These are phyloP conservation scores for Phanerochaete carnosa DNA, from an alignment of 768 basidiomycete species.

Conservation along the genomic window DNA sequence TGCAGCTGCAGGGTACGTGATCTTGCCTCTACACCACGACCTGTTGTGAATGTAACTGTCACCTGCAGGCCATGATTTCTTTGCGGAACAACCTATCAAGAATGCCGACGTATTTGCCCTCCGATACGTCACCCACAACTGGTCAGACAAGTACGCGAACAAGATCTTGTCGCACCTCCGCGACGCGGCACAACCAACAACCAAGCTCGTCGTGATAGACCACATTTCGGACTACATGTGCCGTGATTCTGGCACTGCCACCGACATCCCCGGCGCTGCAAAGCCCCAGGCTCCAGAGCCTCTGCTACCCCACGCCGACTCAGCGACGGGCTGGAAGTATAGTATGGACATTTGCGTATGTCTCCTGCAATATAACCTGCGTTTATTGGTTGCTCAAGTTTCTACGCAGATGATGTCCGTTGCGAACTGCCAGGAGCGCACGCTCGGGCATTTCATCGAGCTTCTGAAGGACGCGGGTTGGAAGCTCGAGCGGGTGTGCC, in stretches of 20 bases:
- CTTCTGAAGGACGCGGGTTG: slow-evolving; percentile 26
- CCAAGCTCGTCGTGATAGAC: slow-evolving; percentile 41
- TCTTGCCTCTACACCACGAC: background rate
- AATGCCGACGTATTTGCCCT: slow-evolving; percentile 36
- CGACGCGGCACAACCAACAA: slow-evolving; percentile 31
- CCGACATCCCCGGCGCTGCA: slow-evolving; percentile 24
- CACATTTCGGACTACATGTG: slow-evolving; percentile 30
- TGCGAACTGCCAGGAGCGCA: slow-evolving; percentile 31
- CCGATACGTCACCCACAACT: slow-evolving; percentile 36
- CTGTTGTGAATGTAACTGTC: background rate
- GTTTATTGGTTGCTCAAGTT: too few relatives aligned
- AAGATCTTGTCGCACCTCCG: slow-evolving; percentile 36
- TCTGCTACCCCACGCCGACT: slow-evolving; percentile 24
- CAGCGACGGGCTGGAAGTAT: slow-evolving; percentile 16
- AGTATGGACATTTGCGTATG: slow-evolving; percentile 19
- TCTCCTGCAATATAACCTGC: background rate
- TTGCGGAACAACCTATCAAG: slow-evolving; percentile 32
- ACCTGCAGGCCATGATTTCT: slow-evolving; percentile 32
- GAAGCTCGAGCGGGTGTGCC: slow-evolving; percentile 24
- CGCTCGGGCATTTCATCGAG: slow-evolving; percentile 21
- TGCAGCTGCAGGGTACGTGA: slow-evolving; percentile 3
- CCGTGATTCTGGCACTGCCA: background rate
- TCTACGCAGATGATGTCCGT: background rate
- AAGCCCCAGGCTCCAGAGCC: slow-evolving; percentile 22
- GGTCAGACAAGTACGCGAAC: slow-evolving; percentile 31